Conservation (phyloP, 2,329 filamentous ascomycete genomes). For the Penicillium sp. region DNA sequence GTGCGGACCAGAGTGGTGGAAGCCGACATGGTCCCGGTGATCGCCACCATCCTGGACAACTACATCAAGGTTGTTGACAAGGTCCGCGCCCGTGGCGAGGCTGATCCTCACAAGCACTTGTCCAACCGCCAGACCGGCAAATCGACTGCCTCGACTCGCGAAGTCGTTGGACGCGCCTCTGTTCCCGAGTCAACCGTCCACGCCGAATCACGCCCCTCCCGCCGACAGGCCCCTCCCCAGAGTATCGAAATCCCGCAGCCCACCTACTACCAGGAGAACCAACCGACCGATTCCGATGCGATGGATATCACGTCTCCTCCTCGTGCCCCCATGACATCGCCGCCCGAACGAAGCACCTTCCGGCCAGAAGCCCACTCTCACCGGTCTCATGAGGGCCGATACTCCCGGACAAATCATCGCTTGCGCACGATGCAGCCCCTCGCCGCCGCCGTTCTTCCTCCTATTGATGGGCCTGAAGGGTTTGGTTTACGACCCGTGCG, state of each 20-base stretch:
- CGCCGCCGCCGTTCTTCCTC: conserved; percentile 60
- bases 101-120: conserved; percentile 59
- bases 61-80: conserved; percentile 96
- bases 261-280: conserved; percentile 46
- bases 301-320: conserved; percentile 61
- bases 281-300: conserved; percentile 47
- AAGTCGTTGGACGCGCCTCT: conserved; percentile 26
- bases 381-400: conserved; percentile 40
- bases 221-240: conserved; percentile 77
- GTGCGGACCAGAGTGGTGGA: conserved; percentile 94
- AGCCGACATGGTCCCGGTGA: conserved; percentile 98
- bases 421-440: conserved; percentile 61
- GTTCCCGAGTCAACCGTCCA: conserved; percentile 52
- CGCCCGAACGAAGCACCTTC: conserved; percentile 66
- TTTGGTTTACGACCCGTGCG: conserved; percentile 73
- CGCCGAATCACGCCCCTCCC: conserved; percentile 53
- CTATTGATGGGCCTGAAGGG: conserved; percentile 64
- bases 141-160: conserved; percentile 19
- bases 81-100: conserved; percentile 78
- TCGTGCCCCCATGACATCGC: conserved; percentile 63
- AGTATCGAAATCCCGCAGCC: conserved; percentile 71
- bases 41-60: conserved; percentile 95
- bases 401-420: conserved; percentile 46
- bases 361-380: conserved; percentile 51
- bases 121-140: conserved; percentile 31